Base-by-base conservation (phyloP, 2,329 filamentous ascomycete species). In the Elsinoe necatrix region DNA sequence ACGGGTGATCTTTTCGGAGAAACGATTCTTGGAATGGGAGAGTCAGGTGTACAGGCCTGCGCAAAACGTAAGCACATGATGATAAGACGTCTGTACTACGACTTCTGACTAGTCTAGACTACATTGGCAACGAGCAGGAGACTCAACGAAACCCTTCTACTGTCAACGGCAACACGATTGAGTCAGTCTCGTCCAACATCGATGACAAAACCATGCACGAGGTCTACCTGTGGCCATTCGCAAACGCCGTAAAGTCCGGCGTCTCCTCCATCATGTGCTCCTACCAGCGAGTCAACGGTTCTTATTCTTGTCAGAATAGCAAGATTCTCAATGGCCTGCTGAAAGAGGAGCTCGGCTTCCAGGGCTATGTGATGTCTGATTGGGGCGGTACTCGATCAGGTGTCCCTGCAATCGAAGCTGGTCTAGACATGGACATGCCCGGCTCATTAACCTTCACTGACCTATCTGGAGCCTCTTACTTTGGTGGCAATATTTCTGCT, bases 261-360 rank as follows among this genome's bases (percentile, higher is more conserved):
- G 88, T 90, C 1, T 87, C 82, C 0, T 82, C 83, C 12, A 80
- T 91, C 42, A 95, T 95, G 89, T 91, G 86, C 65, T 83, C 85
- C 0, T 95, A 95, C 63, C 74, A 76, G 52, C 71, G 72, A 61
- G 67, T 75, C 63, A 76, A 77, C 61, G 70, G 68, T n/a, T 71
- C 57, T 82, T 65, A 84, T 55, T 81, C 82, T 1, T 87, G 85
- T 63, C 79, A 83, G 52, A 89, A 93, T 66, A 84, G 83, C 57
- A 88, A 89, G 66, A 73, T 91, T 1, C 76, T 93, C 61, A 93
- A 91, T 63, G 85, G 85, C 0, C 77, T 93, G 14, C 72, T 93
- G 37, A 93, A 93, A 65, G 87, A 91, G 59, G 88, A 93, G 66
- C 75, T 92, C 0, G 89, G 87, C 5, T 93, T 95, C 65, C 87